These are phyloP conservation scores for Phylloporus arenicola DNA, from an alignment of 768 basidiomycete genomes.

Conservation along the genomic window DNA sequence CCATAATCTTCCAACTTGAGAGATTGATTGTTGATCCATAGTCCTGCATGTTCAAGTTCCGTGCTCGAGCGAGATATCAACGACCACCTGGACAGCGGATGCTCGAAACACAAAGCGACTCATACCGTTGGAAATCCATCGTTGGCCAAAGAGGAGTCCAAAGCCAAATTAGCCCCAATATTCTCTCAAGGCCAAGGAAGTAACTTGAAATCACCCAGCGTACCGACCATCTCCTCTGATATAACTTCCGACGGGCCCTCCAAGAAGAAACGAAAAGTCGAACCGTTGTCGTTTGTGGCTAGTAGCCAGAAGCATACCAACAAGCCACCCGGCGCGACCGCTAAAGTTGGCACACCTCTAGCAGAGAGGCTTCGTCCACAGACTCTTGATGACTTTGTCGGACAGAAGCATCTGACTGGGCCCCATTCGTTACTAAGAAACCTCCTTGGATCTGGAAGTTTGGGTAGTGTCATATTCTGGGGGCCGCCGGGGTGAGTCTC, in stretches of 20 bases:
- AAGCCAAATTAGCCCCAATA: slow-evolving; percentile 38
- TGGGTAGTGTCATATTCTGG: slow-evolving; percentile 67
- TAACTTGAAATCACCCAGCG: slow-evolving; percentile 6
- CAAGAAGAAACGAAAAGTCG: slow-evolving; percentile 29
- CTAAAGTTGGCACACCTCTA: slow-evolving; percentile 45
- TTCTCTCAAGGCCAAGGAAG: slow-evolving; percentile 28
- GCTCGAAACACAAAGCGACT: slow-evolving; percentile 23
- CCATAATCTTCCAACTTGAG: not conserved
- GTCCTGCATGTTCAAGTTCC: slow-evolving; percentile 44
- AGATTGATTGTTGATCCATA: slow-evolving; percentile 15
- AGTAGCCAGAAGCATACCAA: slow-evolving; percentile 18
- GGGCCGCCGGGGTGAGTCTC: slow-evolving; percentile 61
- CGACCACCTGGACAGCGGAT: slow-evolving; percentile 46
- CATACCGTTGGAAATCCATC: not conserved
- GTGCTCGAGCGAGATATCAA: slow-evolving; percentile 44
- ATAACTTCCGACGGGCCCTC: slow-evolving; percentile 7
- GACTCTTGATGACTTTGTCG: slow-evolving; percentile 60
- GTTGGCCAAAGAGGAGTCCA: slow-evolving; percentile 10
- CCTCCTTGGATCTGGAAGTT: slow-evolving; percentile 43
- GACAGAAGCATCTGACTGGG: slow-evolving; percentile 61
- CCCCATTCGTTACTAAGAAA: slow-evolving; percentile 52
- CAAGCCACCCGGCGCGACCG: slow-evolving; percentile 15
- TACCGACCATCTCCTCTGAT: slow-evolving; percentile 11
- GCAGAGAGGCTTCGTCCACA: slow-evolving; percentile 71
- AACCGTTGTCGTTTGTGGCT: slow-evolving; percentile 7